Percentiles rank a stretch among this genome's conserved stretches.
Evolutionary conservation across 2,329 filamentous ascomycete genomes (phyloP).

Genomic region (Coleophoma crateriformis): DNA sequence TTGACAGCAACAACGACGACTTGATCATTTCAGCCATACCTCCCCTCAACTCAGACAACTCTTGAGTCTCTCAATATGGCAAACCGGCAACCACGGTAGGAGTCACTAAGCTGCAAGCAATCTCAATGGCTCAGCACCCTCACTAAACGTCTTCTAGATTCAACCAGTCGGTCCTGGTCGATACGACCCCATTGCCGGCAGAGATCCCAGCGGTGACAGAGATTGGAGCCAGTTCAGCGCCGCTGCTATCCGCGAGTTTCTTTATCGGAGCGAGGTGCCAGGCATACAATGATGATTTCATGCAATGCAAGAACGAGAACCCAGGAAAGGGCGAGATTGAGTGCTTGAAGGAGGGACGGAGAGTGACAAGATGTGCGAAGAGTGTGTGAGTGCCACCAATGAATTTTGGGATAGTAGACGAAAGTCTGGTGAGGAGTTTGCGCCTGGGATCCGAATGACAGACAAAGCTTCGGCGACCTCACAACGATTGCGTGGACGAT

Average conservation of each 20-base stretch:
- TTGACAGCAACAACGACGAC: slow-evolving; percentile 12
- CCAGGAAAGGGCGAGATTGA: slow-evolving; percentile 87
- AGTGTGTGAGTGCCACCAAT: slow-evolving; percentile 71
- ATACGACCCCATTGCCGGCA: slow-evolving; percentile 91
- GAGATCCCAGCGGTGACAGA: slow-evolving; percentile 90
- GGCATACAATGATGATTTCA: slow-evolving; percentile 97
- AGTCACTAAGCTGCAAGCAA: not conserved
- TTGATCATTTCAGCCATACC: slow-evolving; percentile 29
- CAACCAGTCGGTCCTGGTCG: slow-evolving; percentile 88
- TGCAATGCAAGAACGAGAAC: slow-evolving; percentile 98
- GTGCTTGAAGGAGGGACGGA: slow-evolving; percentile 92
- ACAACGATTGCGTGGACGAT: no score
- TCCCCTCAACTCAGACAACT: slow-evolving; percentile 12
- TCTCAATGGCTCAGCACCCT: no score
- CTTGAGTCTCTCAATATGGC: slow-evolving; percentile 21
- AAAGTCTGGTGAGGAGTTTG: not conserved
- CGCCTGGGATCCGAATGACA: not conserved
- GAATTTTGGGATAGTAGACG: not conserved
- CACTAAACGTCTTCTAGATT: slow-evolving; percentile 55
- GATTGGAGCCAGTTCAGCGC: slow-evolving; percentile 87
- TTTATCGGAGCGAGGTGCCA: slow-evolving; percentile 96
- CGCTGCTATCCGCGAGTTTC: slow-evolving; percentile 85
- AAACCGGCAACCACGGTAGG: slow-evolving; percentile 21
- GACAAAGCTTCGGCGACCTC: not conserved
- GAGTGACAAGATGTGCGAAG: slow-evolving; percentile 92